Base-by-base conservation (phyloP, 2,329 filamentous ascomycete species). In the Rutstroemia sp. region DNA sequence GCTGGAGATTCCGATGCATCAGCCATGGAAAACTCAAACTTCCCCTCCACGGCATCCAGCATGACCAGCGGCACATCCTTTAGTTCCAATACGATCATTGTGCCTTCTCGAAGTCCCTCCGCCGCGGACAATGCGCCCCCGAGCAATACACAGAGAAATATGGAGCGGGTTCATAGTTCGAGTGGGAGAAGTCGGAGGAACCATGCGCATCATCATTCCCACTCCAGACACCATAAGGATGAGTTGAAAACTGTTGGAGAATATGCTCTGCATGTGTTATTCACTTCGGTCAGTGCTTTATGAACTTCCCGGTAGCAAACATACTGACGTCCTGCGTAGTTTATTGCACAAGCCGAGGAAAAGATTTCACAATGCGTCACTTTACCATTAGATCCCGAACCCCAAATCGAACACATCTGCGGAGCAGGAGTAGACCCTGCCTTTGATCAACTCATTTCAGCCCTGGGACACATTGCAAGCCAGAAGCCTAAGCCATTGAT, bases 181-280 rank as follows among this genome's bases (percentile, higher is more conserved):
- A 88, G 50, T 45, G 55, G 55, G 16, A 56, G 82, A 69, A 88
- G 83, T 70, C 83, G 86, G 62, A 82, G 86, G 66, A 87, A 91
- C 60, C 86, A 89, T 68, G 76, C 79, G 6, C 86, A 88, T 67
- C 84, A 92, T 67, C 81, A 79, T 62, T 81, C 79, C 39, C 72
- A 78, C 58, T 86, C 86, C 51, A 80, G 83, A 55, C 82, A 86
- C 65, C 75, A 78, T 53, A 82, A 83, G 63, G 82, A 87, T 53
- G 89, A 95, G 61, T 82, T 87, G 62, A 95, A 92, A 72, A 96
- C 92, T 0, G 92, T 96, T n/a, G 92, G 91, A 55, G 94, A 99
- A 76, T 97, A 96, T 80, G 94, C 94, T 19, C 77, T 99, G 59
- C 92, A 97, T 72, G 92, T 97, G 65, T 77, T 99, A 45, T 96